phyloP scores from a whole-genome alignment of 2,329 filamentous ascomycete species.

The Paecilomyces niveus region DNA sequence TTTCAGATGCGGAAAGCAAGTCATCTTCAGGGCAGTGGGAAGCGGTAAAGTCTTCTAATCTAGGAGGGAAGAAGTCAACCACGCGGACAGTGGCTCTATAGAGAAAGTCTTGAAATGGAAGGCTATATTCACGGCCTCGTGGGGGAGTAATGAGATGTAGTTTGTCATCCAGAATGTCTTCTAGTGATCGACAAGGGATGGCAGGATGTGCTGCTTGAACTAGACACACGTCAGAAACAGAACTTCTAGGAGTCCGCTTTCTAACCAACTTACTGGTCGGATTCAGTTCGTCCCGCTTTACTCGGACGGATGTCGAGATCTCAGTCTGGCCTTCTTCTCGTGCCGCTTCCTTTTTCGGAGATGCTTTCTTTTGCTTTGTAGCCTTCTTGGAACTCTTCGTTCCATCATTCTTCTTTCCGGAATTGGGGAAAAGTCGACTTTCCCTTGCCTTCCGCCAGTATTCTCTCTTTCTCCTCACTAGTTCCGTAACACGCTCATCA shows the following conservation, averaged over 20 bases:
- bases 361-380: constrained; percentile 21
- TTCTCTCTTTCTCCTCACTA: constrained; percentile 56
- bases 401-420: neutral
- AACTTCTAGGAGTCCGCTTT: neutral
- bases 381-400: constrained; percentile 24
- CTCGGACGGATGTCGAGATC: constrained; percentile 11
- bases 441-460: constrained; percentile 52
- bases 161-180: constrained; percentile 44
- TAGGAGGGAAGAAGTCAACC: constrained; percentile 68
- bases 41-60: constrained; percentile 63
- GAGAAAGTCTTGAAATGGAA: constrained; percentile 69
- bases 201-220: constrained; percentile 43
- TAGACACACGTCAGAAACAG: constrained; percentile 19
- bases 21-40: constrained; percentile 45
- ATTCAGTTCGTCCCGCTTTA: constrained; percentile 30
- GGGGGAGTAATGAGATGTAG: constrained; percentile 41
- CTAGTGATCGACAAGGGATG: constrained; percentile 31
- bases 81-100: constrained; percentile 68
- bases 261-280: constrained; percentile 29
- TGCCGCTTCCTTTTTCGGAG: constrained; percentile 19
- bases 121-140: constrained; percentile 34
- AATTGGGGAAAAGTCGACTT: constrained; percentile 14
- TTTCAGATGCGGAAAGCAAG: constrained; percentile 36
- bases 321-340: constrained; percentile 23
- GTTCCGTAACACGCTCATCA: constrained; percentile 45